Conservation (phyloP, 495 filamentous ascomycete species). For the Aspergillus indologenus region DNA sequence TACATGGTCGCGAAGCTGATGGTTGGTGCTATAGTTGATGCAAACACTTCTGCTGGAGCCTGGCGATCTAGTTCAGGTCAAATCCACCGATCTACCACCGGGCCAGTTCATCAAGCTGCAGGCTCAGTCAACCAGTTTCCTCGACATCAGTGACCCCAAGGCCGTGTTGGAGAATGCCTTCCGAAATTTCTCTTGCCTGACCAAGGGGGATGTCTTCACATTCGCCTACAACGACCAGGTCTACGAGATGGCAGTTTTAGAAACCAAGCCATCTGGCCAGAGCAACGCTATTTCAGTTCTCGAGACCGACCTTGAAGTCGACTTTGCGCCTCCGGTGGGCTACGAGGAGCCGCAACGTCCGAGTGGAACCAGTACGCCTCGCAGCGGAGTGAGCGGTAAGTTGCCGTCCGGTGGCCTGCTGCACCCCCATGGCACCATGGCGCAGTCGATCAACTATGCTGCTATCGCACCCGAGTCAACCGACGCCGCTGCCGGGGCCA, state of each 20-base stretch:
- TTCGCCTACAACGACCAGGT: constrained; percentile 92
- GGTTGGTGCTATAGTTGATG: constrained; percentile 67
- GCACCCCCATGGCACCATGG: constrained; percentile 88
- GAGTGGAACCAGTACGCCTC: constrained; percentile 63
- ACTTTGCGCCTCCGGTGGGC: constrained; percentile 90
- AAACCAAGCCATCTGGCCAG: constrained; percentile 77
- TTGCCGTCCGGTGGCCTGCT: constrained; percentile 67
- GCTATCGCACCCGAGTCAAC: constrained; percentile 81
- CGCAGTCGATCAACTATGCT: constrained; percentile 92
- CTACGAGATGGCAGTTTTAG: constrained; percentile 87
- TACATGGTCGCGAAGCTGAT: constrained; percentile 4
- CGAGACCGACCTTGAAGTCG: constrained; percentile 92
- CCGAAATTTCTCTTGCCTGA: constrained; percentile 89
- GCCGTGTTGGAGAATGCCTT: constrained; percentile 97
- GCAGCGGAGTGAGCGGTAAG: constrained; percentile 58
- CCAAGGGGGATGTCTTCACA: constrained; percentile 87
- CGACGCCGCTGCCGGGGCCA: constrained; percentile 56
- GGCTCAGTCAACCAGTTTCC: constrained; percentile 84
- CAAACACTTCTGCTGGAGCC: constrained; percentile 82
- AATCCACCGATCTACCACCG: constrained; percentile 84
- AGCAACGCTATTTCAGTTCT: constrained; percentile 84
- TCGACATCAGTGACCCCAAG: constrained; percentile 95
- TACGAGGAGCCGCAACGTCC: constrained; percentile 75
- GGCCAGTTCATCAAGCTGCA: constrained; percentile 94
- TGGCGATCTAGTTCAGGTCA: constrained; percentile 91